These are phyloP conservation scores for Globisporangium solare DNA, from an alignment of 352 stramenopile genomes.

Conservation along the genomic window DNA sequence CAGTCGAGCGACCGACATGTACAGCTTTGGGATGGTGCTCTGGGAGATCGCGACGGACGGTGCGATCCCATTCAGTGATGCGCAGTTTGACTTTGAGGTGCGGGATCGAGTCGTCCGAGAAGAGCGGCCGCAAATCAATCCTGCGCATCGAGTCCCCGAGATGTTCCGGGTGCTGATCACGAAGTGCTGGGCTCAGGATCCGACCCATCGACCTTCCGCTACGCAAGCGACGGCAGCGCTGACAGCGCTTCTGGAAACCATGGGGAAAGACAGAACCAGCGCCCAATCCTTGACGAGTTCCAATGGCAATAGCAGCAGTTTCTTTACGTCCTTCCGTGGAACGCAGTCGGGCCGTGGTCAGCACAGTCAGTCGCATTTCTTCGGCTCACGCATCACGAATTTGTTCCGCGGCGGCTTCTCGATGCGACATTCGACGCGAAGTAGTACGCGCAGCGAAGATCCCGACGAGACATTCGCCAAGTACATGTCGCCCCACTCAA, in stretches of 20 bases:
- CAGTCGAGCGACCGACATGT: slow-evolving; percentile 71
- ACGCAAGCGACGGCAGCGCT: slow-evolving; percentile 46
- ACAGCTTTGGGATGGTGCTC: slow-evolving; percentile 70
- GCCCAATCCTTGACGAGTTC: slow-evolving; percentile 22
- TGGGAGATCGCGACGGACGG: slow-evolving; percentile 72
- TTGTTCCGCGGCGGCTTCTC: slow-evolving; percentile 54
- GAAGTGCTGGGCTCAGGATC: slow-evolving; percentile 61
- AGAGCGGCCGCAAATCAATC: slow-evolving; percentile 43
- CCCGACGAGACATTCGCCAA: slow-evolving; percentile 38
- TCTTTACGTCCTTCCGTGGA: slow-evolving; percentile 47
- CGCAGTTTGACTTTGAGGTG: slow-evolving; percentile 68
- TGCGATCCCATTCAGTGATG: slow-evolving; percentile 50
- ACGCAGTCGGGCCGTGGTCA: slow-evolving; percentile 25
- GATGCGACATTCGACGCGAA: slow-evolving; percentile 17
- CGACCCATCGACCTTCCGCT: slow-evolving; percentile 39
- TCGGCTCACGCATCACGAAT: slow-evolving; percentile 54
- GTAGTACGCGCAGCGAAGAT: slow-evolving; percentile 25
- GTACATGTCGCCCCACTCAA: slow-evolving; percentile 35
- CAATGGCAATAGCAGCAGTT: slow-evolving; percentile 53
- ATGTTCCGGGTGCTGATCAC: slow-evolving; percentile 57
- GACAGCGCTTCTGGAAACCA: slow-evolving; percentile 45
- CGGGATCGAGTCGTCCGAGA: slow-evolving; percentile 49
- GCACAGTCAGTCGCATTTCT: slow-evolving; percentile 23
- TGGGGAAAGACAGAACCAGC: slow-evolving; percentile 37
- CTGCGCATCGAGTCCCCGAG: slow-evolving; percentile 28